Base-by-base conservation (phyloP, 73 alveolate species). In the Tetrahymena thermophila region DNA sequence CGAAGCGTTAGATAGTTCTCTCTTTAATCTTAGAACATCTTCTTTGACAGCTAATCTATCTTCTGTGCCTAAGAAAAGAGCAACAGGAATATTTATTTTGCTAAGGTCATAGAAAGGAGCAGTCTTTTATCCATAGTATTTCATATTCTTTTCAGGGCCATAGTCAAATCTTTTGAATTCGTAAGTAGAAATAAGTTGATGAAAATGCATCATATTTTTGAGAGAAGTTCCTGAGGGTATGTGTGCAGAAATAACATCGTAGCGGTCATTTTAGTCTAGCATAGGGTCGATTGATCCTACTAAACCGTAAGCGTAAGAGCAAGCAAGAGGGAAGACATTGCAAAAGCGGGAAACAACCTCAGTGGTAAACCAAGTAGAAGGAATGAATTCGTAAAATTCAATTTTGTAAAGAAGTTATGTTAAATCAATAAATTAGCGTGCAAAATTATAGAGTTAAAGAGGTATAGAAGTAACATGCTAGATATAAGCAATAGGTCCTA, bases 151-250 rank as follows among this genome's bases (percentile, higher is more conserved):
- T 43, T 96, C 94, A 94, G 71, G 37, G 3, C 97, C 97, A 43
- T 83, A 94, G 38, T 96, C 97, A 35, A 93, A 94, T 44, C 85
- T 94, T 43, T 43, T 85, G 71, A 96, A 94, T 84, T 94, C 93
- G 35, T 85, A 37, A 85, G 97, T 83, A 43, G 85, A 71, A 57
- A 93, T 58, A 57, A 98, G 94, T 94, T 98, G 96, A 43, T 97
- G 94, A 94, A 97, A 99, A 97, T 98, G 99, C 85, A 95, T 94
- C 56, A 99, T 84, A 94, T 97, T 97, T 95, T 98, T 97, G 37
- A 97, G 96, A 42, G 99, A 96, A n/a, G 99, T 98, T 43, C 99
- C 99, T 35, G 99, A 98, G 0, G 99, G 99, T 85, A 96, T 99
- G 96, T 98, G 99, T 71, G 98, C 98, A 43, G 96, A 35, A 56